phyloP scores from a whole-genome alignment of 169 alveolate species.

The Perkinsus marinus region DNA sequence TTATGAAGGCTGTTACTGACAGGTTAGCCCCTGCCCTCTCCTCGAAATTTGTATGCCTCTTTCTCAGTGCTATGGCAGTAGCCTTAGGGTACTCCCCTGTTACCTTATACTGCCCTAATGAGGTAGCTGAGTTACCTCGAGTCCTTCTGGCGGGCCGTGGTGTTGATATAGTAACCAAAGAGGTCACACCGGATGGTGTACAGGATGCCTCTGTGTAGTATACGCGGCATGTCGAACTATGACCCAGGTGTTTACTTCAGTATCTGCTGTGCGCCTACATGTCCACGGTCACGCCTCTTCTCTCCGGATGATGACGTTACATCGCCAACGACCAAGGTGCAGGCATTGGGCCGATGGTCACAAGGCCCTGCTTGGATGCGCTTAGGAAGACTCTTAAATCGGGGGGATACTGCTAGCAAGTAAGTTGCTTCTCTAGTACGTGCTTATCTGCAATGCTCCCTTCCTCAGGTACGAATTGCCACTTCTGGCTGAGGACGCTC shows the following conservation, averaged over 20 bases:
- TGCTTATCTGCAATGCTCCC: too few relatives aligned
- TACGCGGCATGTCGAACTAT: background rate
- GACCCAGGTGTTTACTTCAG: background rate
- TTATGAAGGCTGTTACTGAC: background rate
- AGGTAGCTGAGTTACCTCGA: background rate
- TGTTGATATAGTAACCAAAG: background rate
- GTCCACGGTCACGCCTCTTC: background rate
- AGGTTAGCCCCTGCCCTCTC: background rate
- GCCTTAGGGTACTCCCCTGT: background rate
- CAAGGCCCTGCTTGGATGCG: background rate
- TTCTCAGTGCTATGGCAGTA: background rate
- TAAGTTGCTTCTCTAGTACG: background rate
- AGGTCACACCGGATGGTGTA: background rate
- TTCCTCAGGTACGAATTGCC: background rate
- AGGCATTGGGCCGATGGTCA: background rate
- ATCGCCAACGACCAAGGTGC: background rate
- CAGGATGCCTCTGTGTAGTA: background rate
- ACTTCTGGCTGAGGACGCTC: background rate
- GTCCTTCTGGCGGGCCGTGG: background rate
- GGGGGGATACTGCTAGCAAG: background rate
- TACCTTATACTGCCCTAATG: background rate
- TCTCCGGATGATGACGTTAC: background rate
- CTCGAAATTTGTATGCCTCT: background rate
- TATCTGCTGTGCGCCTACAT: background rate
- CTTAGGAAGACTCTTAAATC: background rate